Evolutionary conservation across 2,329 filamentous ascomycete species (phyloP).

Genomic region (Periconia sp.): DNA sequence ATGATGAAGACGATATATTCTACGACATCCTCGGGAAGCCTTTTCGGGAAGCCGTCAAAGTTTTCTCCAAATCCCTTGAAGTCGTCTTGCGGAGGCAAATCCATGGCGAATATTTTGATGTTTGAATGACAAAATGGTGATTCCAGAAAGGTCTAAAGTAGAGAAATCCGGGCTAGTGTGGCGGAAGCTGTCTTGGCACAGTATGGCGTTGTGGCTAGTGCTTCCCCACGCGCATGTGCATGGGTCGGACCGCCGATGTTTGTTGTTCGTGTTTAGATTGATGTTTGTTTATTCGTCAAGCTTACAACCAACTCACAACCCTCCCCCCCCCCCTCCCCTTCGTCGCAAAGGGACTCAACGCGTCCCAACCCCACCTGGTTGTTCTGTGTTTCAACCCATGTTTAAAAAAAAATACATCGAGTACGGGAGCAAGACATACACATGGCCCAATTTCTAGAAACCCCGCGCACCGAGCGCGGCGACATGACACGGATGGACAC

Average conservation of each 20-base stretch:
- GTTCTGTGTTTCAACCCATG: constrained; percentile 25
- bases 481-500: constrained; percentile 75
- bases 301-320: neutral
- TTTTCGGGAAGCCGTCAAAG: constrained; percentile 66
- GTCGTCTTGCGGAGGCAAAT: constrained; percentile 49
- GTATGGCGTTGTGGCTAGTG: neutral
- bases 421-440: constrained; percentile 13
- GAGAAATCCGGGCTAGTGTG: neutral
- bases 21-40: constrained; percentile 78
- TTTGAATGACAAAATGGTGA: neutral
- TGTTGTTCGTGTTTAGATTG: neutral
- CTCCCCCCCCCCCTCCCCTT: too few species aligned
- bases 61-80: constrained; percentile 68
- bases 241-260: neutral
- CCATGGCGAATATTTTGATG: neutral
- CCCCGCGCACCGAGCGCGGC: constrained; percentile 84
- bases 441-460: constrained; percentile 63
- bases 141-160: neutral
- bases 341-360: neutral
- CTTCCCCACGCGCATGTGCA: neutral
- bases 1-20: constrained; percentile 81
- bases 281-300: neutral
- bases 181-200: neutral
- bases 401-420: constrained; percentile 5
- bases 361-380: neutral